Percentiles rank a stretch among this genome's conserved stretches.
These are phyloP conservation scores for Sclerotinia borealis DNA, from an alignment of 2,329 filamentous ascomycete genomes.

Conservation along the genomic window DNA sequence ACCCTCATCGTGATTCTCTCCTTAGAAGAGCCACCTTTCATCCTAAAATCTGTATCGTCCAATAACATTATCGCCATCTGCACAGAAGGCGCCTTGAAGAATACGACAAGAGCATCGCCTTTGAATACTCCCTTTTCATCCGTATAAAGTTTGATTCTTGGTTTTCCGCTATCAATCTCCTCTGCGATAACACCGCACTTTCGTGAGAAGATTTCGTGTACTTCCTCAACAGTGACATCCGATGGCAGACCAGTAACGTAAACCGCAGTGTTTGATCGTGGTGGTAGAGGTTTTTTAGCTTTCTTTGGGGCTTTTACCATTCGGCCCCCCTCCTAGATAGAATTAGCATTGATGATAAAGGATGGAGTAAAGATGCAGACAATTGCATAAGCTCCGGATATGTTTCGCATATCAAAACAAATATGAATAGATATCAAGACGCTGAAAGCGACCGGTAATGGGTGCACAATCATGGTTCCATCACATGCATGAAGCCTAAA, in stretches of 20 bases:
- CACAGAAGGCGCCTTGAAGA: conserved; percentile 93
- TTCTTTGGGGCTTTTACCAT: conserved; percentile 32
- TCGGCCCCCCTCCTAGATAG: conserved; percentile 28
- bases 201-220: conserved; percentile 73
- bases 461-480: not conserved
- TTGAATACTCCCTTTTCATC: conserved; percentile 81
- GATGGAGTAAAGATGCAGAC: not conserved
- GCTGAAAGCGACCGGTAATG: not conserved
- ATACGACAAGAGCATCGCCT: conserved; percentile 87
- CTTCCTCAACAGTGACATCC: conserved; percentile 73
- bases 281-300: conserved; percentile 31
- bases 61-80: conserved; percentile 73
- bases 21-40: conserved; percentile 40
- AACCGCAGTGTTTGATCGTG: conserved; percentile 74
- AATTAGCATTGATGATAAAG: conserved; percentile 14
- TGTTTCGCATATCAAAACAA: not conserved
- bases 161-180: conserved; percentile 80
- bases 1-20: conserved; percentile 66
- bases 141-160: conserved; percentile 88
- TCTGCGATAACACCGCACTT: conserved; percentile 91
- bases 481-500: not conserved
- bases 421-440: not conserved
- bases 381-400: not conserved
- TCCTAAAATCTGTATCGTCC: conserved; percentile 76
- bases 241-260: conserved; percentile 84